Evolutionary conservation across 352 stramenopile genomes (phyloP).

Genomic region (Blastocystis sp.): DNA sequence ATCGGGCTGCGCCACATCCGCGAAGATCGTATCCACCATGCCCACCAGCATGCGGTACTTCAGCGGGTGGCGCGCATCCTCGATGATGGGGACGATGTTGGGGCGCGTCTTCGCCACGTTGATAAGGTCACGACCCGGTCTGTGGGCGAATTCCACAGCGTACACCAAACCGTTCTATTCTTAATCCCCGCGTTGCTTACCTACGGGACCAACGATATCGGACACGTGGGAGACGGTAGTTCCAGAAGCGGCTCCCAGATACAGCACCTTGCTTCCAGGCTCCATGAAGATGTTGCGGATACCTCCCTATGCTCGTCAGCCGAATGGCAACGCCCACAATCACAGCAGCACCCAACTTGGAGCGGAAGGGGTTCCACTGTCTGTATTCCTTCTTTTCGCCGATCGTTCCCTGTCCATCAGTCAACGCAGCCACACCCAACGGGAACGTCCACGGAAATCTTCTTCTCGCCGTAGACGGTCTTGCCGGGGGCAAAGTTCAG

Average conservation of each 20-base stretch:
- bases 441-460: conserved; percentile 88
- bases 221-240: conserved; percentile 97
- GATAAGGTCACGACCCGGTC: conserved; percentile 94
- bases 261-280: conserved; percentile 93
- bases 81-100: conserved; percentile 99
- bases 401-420: conserved; percentile 32
- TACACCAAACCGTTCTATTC: conserved; percentile 84
- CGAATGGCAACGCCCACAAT: conserved; percentile 73
- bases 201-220: conserved; percentile 91
- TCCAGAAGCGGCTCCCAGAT: conserved; percentile 93
- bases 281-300: conserved; percentile 96
- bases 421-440: background rate
- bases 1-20: conserved; percentile 97
- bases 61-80: conserved; percentile 92
- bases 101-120: conserved; percentile 97
- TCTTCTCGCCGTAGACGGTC: conserved; percentile 97
- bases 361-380: conserved; percentile 99
- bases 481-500: conserved; percentile 96
- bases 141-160: conserved; percentile 98
- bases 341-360: conserved; percentile 95
- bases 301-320: conserved; percentile 77
- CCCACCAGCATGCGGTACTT: conserved; percentile 98
- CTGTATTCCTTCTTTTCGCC: conserved; percentile 96
- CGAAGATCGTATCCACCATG: conserved; percentile 98
- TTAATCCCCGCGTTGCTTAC: background rate